phyloP scores from a whole-genome alignment of 192 early-diverging fungal genomes.

The Rhizophagus clarus region DNA sequence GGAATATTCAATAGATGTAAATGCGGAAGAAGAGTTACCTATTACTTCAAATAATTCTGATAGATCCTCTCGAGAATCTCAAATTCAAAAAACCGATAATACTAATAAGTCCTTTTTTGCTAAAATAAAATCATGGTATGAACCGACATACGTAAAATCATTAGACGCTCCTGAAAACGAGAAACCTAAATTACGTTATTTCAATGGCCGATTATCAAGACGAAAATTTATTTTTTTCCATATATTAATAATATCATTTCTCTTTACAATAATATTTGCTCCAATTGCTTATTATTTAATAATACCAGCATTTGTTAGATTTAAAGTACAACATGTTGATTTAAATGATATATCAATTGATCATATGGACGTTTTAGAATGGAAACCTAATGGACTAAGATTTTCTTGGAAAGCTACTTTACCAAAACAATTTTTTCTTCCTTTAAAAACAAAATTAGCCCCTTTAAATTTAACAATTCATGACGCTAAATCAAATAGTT shows the following conservation, averaged over 20 bases:
- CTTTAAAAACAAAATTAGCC: neutral
- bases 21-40: neutral
- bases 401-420: neutral
- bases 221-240: neutral
- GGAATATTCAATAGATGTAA: neutral
- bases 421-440: slow-evolving; percentile 2
- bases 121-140: neutral
- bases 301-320: neutral
- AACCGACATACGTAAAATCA: neutral
- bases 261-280: neutral
- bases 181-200: neutral
- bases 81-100: neutral
- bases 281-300: neutral
- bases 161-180: neutral
- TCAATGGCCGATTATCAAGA: neutral
- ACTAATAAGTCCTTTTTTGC: neutral
- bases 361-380: neutral
- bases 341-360: neutral
- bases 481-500: neutral
- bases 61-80: neutral
- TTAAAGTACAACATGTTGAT: neutral
- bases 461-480: neutral
- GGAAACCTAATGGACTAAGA: neutral
- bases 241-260: neutral
- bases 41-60: neutral